Base-by-base conservation (phyloP, 129 eudicot species). In the Cynara cardunculus region DNA sequence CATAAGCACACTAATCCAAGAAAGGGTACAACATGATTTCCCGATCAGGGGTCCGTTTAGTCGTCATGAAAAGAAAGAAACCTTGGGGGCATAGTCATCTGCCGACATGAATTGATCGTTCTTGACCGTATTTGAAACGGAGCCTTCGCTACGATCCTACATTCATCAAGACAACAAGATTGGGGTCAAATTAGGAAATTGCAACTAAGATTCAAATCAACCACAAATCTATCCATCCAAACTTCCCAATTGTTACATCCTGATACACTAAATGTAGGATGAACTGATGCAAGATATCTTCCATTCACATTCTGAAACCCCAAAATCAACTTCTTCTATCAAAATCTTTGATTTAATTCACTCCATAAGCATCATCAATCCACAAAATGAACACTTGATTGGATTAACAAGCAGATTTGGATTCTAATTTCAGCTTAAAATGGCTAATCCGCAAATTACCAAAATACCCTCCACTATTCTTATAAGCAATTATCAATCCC, bases 71-170 rank as follows among this genome's bases (percentile, higher is more conserved):
- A 64, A 27, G 69, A 81, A 73, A 67, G 14, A 24, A 27, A 81
- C 86, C 79, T 83, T 83, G 70, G 86, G 82, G 18, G 86, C 78
- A 24, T 77, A 83, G 14, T 83, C 86, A 41, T 90, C 96, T 49
- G 76, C 90, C 7, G 84, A 77, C 14, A 28, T 27, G 65, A 84
- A 78, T 37, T 87, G 92, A 77, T 86, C 92, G n/a, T 66, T 87
- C 32, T 74, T 83, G n/a, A 59, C 12, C 6, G 74, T 77, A 72
- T 83, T 72, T 41, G 82, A 71, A 21, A 49, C 82, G 1, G 86
- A 77, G 10, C 86, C 86, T 72, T 83, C 86, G 39, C 86, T 77
- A 6, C 21, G 86, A 83, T 83, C 86, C 86, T 83, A 41, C 78
- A 83, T 77, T 77, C 14, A 77, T 59, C 37, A 71, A 80, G 25